These are phyloP conservation scores for Aspergillus avenaceus DNA, from an alignment of 495 filamentous ascomycete species.

Conservation along the genomic window DNA sequence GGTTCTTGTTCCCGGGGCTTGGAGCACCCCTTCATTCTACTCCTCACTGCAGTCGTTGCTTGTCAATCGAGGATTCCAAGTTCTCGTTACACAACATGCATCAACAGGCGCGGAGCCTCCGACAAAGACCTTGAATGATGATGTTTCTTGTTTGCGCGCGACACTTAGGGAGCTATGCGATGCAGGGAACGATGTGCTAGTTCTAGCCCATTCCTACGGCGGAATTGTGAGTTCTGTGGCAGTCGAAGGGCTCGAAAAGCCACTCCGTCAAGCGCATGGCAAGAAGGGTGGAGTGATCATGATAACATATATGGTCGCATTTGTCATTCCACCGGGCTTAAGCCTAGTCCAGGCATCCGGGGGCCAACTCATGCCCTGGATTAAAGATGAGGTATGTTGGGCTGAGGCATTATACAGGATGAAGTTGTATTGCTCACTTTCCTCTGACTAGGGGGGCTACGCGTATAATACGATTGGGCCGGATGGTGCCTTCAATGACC, in stretches of 20 bases:
- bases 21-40: constrained; percentile 33
- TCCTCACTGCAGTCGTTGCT: constrained; percentile 29
- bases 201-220: constrained; percentile 50
- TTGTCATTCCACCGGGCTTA: constrained; percentile 27
- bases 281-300: constrained; percentile 35
- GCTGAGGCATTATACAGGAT: not conserved
- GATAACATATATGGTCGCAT: constrained; percentile 37
- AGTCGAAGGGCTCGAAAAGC: constrained; percentile 35
- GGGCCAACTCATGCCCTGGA: constrained; percentile 23
- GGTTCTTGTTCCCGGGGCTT: constrained; percentile 48
- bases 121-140: constrained; percentile 34
- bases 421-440: not conserved
- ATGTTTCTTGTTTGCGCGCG: constrained; percentile 25
- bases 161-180: constrained; percentile 23
- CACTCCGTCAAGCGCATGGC: constrained; percentile 22
- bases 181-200: constrained; percentile 40
- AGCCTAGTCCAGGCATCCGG: constrained; percentile 23
- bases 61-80: constrained; percentile 25
- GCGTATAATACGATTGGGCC: constrained; percentile 13
- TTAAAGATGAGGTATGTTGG: constrained; percentile 23
- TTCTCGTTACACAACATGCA: constrained; percentile 34
- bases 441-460: constrained; percentile 19
- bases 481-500: constrained; percentile 18
- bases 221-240: constrained; percentile 41
- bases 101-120: constrained; percentile 37